Base-by-base conservation (phyloP, 352 stramenopile species). In the Globisporangium viniferum region DNA sequence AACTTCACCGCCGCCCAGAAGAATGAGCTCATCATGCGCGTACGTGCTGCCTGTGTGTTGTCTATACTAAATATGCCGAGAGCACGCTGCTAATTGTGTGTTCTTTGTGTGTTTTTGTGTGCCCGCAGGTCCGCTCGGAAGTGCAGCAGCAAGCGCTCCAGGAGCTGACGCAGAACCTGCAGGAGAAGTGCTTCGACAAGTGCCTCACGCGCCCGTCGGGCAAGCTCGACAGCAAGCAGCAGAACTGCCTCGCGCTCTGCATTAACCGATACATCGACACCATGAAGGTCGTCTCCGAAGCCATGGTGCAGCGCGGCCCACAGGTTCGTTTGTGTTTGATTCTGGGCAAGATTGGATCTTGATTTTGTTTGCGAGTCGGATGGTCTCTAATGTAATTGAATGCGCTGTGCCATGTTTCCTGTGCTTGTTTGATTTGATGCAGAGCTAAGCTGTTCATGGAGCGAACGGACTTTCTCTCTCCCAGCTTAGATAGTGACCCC, bases 141-240 rank as follows among this genome's bases (percentile, higher is more conserved):
- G 82, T 95, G 36, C 83, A 94, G 74, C 75, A 88, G 68, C 86
- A 94, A 72, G 86, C 86, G 63, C 75, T 95, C 44, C 84, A 95
- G 75, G 87, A 94, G 69, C 72, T 96, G 71, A 95, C 87, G 60
- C 83, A 91, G 76, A 94, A 86, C 69, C 67, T 97, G 57, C 88
- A 95, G 76, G 86, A 94, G 64, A 97, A 97, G 72, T 97, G 89
- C 73, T 97, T 97, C 68, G 88, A 97, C 78, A 93, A 95, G 76
- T 97, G 89, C 80, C 82, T 97, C 73, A 80, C 86, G 51, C 83
- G 76, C 62, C 77, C 89, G 22, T 88, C 84, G 64, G 84, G 83
- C 68, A 94, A 94, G 77, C 76, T 97, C 46, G 87, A 94, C 73
- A 86, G 82, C 81, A 97, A 97, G 82, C 88, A 97, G 79, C 89